Percentiles rank a stretch among this genome's conserved stretches.
Conservation (phyloP, 2,329 filamentous ascomycete species). For the Aurifilum marmelostoma region DNA sequence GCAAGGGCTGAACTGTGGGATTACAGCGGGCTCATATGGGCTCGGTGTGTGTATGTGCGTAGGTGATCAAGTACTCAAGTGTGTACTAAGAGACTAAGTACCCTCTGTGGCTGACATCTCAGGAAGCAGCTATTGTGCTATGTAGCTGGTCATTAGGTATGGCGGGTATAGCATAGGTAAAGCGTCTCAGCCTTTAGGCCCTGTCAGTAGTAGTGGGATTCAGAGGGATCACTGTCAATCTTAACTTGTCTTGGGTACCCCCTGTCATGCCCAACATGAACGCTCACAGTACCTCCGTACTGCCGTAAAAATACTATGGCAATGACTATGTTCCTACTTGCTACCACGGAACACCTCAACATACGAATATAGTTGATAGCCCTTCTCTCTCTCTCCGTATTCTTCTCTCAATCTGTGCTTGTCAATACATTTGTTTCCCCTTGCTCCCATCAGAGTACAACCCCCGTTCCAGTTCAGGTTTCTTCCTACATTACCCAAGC, state of each 20-base stretch:
- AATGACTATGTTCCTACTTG: not conserved
- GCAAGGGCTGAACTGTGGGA: not conserved
- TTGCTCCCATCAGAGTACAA: not conserved
- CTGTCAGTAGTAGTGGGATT: constrained; percentile 1
- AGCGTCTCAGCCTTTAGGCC: not conserved
- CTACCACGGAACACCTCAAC: no score
- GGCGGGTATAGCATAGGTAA: not conserved
- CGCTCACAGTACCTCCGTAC: not conserved
- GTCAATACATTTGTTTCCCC: not conserved
- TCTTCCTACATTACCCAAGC: no score
- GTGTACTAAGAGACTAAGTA: no score
- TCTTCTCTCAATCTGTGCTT: not conserved
- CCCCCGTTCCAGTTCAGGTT: not conserved
- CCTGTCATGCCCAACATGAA: not conserved
- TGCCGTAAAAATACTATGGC: not conserved
- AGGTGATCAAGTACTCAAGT: no score
- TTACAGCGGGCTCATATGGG: not conserved
- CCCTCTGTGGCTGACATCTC: not conserved
- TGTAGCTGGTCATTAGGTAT: not conserved
- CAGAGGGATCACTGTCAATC: not conserved
- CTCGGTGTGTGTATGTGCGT: not conserved
- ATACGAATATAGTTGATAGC: no score
- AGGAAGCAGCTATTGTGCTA: not conserved
- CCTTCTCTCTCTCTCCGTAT: no score
- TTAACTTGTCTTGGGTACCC: not conserved